phyloP scores from a whole-genome alignment of 495 filamentous ascomycete species.

The Margaritispora aquatica region DNA sequence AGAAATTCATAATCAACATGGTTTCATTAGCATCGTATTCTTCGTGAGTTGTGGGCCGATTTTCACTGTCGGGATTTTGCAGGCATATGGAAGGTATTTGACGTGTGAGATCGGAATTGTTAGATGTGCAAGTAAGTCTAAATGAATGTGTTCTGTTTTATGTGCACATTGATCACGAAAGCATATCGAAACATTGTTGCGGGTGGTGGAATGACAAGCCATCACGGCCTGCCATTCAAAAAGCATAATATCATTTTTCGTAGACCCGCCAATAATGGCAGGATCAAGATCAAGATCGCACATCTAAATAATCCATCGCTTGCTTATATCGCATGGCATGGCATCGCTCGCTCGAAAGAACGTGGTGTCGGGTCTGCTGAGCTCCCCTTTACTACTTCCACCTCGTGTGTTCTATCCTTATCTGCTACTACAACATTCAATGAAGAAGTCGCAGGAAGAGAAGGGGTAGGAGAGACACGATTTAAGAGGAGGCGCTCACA shows the following conservation, averaged over 20 bases:
- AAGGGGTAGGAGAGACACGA: neutral
- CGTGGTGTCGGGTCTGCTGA: conserved; percentile 28
- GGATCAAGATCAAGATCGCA: neutral
- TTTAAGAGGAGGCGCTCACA: conserved; percentile 37
- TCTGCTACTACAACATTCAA: no score
- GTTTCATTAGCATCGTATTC: no score
- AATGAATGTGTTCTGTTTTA: no score
- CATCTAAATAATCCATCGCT: neutral
- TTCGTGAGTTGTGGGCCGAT: no score
- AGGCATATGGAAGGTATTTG: no score
- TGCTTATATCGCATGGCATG: no score
- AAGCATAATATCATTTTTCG: neutral
- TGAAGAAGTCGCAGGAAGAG: neutral
- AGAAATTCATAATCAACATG: no score
- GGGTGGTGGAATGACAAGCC: neutral
- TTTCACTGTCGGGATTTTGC: no score
- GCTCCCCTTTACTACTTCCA: conserved; percentile 13
- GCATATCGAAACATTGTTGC: neutral
- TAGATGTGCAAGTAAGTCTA: no score
- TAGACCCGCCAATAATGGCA: neutral
- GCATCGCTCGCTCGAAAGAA: conserved; percentile 24
- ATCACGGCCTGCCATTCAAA: neutral
- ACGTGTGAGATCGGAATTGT: no score
- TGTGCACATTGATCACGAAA: neutral
- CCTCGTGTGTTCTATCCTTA: neutral